Conservation (phyloP, 805 yeast genomes). For the Wickerhamomyces bovis region DNA sequence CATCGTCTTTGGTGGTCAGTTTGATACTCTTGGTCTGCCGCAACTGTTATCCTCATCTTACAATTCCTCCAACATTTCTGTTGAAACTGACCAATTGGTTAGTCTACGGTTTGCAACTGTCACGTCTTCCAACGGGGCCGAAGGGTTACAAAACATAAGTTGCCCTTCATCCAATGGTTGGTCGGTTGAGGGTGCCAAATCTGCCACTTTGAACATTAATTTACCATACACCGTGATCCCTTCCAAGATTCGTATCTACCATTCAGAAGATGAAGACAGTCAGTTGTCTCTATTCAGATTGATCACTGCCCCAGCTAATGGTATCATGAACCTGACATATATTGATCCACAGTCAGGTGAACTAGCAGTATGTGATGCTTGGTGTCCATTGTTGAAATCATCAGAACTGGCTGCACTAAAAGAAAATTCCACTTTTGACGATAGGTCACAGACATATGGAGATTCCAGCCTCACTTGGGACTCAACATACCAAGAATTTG, state of each 20-base stretch:
- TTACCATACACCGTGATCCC: conserved; percentile 57
- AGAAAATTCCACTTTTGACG: conserved; percentile 4
- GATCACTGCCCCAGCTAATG: conserved; percentile 68
- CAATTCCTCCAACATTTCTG: conserved; percentile 33
- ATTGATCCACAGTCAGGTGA: conserved; percentile 64
- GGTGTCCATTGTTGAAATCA: conserved; percentile 65
- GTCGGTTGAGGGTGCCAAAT: conserved; percentile 39
- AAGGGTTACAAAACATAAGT: conserved; percentile 23
- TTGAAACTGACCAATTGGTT: conserved; percentile 56
- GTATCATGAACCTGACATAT: conserved; percentile 89
- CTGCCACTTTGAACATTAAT: conserved; percentile 62
- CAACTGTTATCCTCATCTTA: conserved; percentile 23
- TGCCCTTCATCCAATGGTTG: conserved; percentile 61
- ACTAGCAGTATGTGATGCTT: conserved; percentile 71
- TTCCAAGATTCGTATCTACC: conserved; percentile 65
- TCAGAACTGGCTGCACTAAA: conserved; percentile 25
- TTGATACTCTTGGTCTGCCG: conserved; percentile 38
- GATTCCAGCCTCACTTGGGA: conserved; percentile 33
- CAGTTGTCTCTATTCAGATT: conserved; percentile 62
- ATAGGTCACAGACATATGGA: conserved; percentile 18
- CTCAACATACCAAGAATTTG: conserved; percentile 68
- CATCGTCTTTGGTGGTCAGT: conserved; percentile 76
- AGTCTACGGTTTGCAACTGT: conserved; percentile 52
- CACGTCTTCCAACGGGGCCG: conserved; percentile 32
- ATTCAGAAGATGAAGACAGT: conserved; percentile 41